Evolutionary conservation across 2,329 filamentous ascomycete genomes (phyloP).

Genomic region (Alternaria brassicicola): DNA sequence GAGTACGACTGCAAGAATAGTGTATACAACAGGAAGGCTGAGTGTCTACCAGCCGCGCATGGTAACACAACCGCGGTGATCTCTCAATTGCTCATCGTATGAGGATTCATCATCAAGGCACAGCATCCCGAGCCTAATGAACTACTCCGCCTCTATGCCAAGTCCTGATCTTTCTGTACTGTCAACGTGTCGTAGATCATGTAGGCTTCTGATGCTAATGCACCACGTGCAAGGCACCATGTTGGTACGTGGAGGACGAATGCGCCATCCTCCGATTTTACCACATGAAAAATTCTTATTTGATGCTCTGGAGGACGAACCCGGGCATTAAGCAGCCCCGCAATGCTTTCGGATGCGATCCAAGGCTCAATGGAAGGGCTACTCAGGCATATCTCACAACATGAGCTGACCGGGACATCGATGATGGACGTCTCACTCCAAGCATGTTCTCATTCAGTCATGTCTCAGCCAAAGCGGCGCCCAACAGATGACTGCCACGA

Average conservation of each 20-base stretch:
- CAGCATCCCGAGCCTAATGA: not conserved
- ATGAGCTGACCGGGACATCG: not conserved
- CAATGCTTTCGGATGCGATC: not conserved
- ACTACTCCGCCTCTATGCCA: not conserved
- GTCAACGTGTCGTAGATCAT: constrained; percentile 1
- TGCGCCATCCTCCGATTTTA: not conserved
- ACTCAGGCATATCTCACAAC: not conserved
- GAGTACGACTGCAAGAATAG: constrained; percentile 30
- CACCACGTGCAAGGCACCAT: not conserved
- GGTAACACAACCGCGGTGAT: not conserved
- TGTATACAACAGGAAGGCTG: constrained; percentile 22
- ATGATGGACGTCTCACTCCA: not conserved
- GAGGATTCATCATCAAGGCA: not conserved
- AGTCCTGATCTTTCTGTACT: not conserved
- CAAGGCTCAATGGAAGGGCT: not conserved
- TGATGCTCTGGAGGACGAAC: too few species aligned
- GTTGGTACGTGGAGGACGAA: not conserved
- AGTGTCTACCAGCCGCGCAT: not conserved
- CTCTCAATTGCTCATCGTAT: not conserved
- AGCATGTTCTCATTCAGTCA: not conserved
- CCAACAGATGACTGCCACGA: not conserved
- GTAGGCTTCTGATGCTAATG: not conserved
- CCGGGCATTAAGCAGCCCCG: not conserved
- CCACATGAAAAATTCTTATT: not conserved
- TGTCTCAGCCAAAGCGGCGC: not conserved